Percentiles rank a stretch among this genome's conserved stretches.
phyloP scores from a whole-genome alignment of 306 rosid species.

The Vigna trinervia region DNA sequence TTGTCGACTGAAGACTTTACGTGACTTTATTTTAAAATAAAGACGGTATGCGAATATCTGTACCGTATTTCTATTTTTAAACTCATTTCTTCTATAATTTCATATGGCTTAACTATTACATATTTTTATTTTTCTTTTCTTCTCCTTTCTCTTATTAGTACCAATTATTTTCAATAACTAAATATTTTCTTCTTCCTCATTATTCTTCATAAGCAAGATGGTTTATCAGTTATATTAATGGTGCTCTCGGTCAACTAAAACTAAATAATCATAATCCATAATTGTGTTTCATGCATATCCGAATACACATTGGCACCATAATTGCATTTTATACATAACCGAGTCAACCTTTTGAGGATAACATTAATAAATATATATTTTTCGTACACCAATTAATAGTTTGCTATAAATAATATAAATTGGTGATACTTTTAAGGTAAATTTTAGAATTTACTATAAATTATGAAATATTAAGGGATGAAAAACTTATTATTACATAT shows the following conservation, averaged over 20 bases:
- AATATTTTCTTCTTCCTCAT: neutral
- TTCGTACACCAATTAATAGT: too few species aligned
- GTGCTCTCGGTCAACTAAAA: neutral
- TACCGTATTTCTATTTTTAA: neutral
- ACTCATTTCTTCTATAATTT: neutral
- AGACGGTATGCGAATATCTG: neutral
- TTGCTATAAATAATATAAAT: too few species aligned
- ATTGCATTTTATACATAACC: too few species aligned
- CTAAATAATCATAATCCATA: neutral
- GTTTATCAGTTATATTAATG: neutral
- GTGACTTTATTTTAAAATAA: neutral
- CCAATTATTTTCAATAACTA: neutral
- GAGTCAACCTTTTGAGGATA: too few species aligned
- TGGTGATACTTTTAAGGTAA: too few species aligned
- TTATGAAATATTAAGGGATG: too few species aligned
- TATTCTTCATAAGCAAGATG: conserved; percentile 2
- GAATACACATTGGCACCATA: too few species aligned
- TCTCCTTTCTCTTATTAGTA: neutral
- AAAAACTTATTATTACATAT: too few species aligned
- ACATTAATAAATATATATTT: too few species aligned
- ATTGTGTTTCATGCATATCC: neutral
- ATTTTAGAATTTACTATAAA: too few species aligned
- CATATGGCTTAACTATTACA: neutral
- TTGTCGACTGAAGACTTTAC: neutral
- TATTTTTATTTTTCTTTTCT: neutral